Evolutionary conservation across 805 yeast species (phyloP), one percentile per base, ranked within the genome.

Genomic region (Jamesozyma spencerorum): DNA sequence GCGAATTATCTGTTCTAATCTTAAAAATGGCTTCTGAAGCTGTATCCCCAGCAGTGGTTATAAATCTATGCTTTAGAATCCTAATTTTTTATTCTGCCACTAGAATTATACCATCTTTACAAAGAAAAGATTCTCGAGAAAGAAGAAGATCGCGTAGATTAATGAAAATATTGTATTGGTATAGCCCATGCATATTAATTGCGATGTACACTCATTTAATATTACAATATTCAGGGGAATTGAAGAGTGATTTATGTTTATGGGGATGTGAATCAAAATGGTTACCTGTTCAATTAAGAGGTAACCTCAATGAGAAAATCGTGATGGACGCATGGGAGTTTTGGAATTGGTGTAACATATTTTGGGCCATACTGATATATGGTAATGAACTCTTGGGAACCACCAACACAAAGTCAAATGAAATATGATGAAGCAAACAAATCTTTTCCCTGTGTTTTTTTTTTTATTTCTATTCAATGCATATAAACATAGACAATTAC

Each of bases 301-400:
- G 37, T 24, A 22, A 14, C 18, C 45, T 17, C 38, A 49, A 14
- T 43, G 40, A 39, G 22, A 32, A 19, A 15, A 44, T 67, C 3
- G 48, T 62, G 39, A 68, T 74, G 34, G 71, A 79, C 57, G 81
- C 95, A n/a, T 83, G 94, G 85, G 87, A 86, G 53, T 84, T 92
- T 58, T 90, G 98, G 97, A 85, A 88, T 53, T 90, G 97, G 97
- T 75, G 85, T 43, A 90, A 90, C 58, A 84, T 90, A 68, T 78
- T 81, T 49, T 72, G 81, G 39, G 83, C 94, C 10, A 65, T 92
- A 42, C 66, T 77, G n/a, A 68, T 92, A 20, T 90, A 90, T 61
- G 79, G 81, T 24, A 68, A 83, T 36, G 98, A 90, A 63, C 67
- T 90, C 44, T 62, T 78, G 15, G 59, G 63, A 13, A 35, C 29